Conservation (phyloP, 2,329 filamentous ascomycete genomes). For the Cyclaneusma minus region DNA sequence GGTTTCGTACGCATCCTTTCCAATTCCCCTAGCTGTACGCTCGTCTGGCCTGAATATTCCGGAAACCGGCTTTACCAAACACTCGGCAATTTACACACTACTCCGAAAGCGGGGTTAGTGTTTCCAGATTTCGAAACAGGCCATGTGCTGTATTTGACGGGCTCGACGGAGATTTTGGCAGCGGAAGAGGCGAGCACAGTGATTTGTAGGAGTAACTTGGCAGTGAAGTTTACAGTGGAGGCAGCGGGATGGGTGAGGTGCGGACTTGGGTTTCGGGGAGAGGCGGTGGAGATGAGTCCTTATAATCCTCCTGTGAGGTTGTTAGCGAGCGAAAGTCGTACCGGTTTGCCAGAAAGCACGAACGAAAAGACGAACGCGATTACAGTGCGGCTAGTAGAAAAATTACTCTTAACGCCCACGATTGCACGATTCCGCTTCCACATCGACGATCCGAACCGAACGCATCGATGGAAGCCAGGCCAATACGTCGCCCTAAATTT, state of each 20-base stretch:
- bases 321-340: constrained; percentile 39
- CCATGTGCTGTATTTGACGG: constrained; percentile 58
- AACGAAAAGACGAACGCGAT: constrained; percentile 25
- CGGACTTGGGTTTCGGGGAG: constrained; percentile 54
- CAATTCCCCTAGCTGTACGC: constrained; percentile 28
- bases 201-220: constrained; percentile 57
- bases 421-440: constrained; percentile 51
- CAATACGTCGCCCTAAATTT: constrained; percentile 72
- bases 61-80: constrained; percentile 77
- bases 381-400: constrained; percentile 40
- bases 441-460: constrained; percentile 21
- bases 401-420: constrained; percentile 45
- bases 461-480: constrained; percentile 44
- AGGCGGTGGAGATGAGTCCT: constrained; percentile 43
- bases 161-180: constrained; percentile 48
- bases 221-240: constrained; percentile 48
- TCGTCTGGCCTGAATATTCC: constrained; percentile 69
- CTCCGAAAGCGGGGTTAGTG: constrained; percentile 51
- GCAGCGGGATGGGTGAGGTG: constrained; percentile 45
- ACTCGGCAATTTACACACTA: constrained; percentile 57
- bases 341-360: constrained; percentile 4
- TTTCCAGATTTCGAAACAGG: constrained; percentile 63
- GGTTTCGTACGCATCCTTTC: constrained; percentile 59
- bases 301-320: constrained; percentile 65
- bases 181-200: constrained; percentile 44